These are phyloP conservation scores for Benincasa hispida DNA, from an alignment of 306 rosid species.

Conservation along the genomic window DNA sequence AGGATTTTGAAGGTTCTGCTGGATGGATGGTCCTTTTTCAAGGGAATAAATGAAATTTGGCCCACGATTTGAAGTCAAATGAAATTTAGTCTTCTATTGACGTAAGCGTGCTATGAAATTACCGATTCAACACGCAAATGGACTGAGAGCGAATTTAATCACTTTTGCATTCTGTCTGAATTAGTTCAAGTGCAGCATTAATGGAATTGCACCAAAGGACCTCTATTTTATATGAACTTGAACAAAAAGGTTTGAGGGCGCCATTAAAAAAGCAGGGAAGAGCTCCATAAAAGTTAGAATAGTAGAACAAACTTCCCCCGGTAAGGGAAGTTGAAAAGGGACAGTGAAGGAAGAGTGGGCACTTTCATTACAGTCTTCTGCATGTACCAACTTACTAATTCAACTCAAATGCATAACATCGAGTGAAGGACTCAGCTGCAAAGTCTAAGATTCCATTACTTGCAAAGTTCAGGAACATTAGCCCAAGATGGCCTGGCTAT, in stretches of 20 bases:
- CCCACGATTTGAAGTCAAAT: too few species aligned
- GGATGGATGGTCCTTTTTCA: too few species aligned
- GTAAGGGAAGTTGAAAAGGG: too few species aligned
- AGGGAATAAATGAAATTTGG: too few species aligned
- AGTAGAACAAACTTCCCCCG: too few species aligned
- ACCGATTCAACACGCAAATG: too few species aligned
- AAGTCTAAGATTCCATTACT: neutral
- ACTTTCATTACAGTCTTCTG: neutral
- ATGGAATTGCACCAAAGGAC: neutral
- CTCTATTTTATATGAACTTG: neutral
- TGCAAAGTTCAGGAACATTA: slow-evolving; percentile 36
- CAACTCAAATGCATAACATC: neutral
- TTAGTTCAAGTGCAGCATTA: neutral
- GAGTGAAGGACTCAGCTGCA: neutral
- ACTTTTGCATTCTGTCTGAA: neutral
- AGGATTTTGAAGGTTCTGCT: neutral
- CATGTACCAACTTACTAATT: neutral
- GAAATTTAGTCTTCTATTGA: too few species aligned
- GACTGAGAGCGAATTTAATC: too few species aligned
- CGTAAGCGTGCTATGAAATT: too few species aligned
- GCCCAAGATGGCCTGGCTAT: slow-evolving; percentile 61
- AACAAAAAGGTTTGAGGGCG: neutral
- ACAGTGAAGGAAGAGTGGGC: neutral
- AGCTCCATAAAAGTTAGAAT: neutral
- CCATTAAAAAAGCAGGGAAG: neutral